Percentiles rank a stretch among this genome's conserved stretches.
These are phyloP conservation scores for Yamadazyma songkhlaensis DNA, from an alignment of 1,139 yeast species.

Conservation along the genomic window DNA sequence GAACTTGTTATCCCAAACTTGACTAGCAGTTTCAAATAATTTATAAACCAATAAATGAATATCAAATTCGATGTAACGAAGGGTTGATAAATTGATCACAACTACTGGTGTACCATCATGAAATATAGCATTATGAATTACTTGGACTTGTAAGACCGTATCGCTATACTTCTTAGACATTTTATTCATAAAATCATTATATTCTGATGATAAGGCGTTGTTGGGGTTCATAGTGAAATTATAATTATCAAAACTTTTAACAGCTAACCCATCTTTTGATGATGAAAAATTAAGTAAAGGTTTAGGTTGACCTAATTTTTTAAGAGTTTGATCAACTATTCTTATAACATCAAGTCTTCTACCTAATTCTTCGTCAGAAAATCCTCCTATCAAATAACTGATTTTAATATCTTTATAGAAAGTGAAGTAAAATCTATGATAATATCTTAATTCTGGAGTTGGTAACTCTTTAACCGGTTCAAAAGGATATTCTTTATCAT, in stretches of 20 bases:
- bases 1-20: constrained; percentile 71
- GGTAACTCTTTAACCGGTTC: constrained; percentile 23
- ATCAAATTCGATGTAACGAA: constrained; percentile 45
- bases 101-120: constrained; percentile 73
- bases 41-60: constrained; percentile 58
- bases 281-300: constrained; percentile 50
- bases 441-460: constrained; percentile 48
- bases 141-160: constrained; percentile 35
- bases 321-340: constrained; percentile 27
- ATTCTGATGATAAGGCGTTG: constrained; percentile 38
- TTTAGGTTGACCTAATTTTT: constrained; percentile 39
- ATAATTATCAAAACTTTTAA: constrained; percentile 39
- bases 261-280: constrained; percentile 36
- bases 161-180: constrained; percentile 57
- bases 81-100: constrained; percentile 49
- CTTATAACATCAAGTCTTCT: constrained; percentile 23
- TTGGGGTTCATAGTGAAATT: constrained; percentile 20
- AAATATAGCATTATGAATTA: constrained; percentile 63
- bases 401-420: constrained; percentile 56
- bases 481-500: constrained; percentile 28
- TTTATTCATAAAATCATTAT: constrained; percentile 74
- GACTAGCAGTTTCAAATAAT: constrained; percentile 64
- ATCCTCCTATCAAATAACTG: constrained; percentile 23
- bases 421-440: constrained; percentile 65
- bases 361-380: constrained; percentile 9